Evolutionary conservation across 129 eudicot species (phyloP).

Genomic region (Pulicaria dysenterica): DNA sequence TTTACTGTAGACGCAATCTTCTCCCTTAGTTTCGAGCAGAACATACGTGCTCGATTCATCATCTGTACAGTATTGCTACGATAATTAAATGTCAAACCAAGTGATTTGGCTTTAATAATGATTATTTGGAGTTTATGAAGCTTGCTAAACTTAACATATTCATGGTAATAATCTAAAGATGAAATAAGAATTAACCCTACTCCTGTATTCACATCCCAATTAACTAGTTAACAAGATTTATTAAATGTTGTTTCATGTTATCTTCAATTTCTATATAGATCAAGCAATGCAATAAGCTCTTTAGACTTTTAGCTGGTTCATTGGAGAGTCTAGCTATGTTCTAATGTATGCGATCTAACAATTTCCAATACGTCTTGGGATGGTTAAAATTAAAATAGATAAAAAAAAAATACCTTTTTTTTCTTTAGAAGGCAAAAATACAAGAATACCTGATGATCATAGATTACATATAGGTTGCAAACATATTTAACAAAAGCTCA

Average conservation of each 20-base stretch:
- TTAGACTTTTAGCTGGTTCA: background rate
- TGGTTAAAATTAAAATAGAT: too few relatives aligned
- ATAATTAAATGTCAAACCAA: conserved; percentile 4
- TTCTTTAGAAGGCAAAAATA: too few relatives aligned
- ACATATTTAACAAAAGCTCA: too few relatives aligned
- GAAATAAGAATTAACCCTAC: background rate
- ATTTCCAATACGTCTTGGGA: too few relatives aligned
- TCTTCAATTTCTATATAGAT: background rate
- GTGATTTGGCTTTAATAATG: background rate
- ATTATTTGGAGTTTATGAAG: background rate
- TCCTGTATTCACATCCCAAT: background rate
- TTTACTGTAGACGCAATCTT: conserved; percentile 43
- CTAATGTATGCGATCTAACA: too few relatives aligned
- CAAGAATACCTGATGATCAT: too few relatives aligned
- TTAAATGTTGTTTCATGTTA: background rate
- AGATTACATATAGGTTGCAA: too few relatives aligned
- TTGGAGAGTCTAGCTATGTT: too few relatives aligned
- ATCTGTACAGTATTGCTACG: background rate
- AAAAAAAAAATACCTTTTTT: too few relatives aligned
- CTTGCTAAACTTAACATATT: background rate
- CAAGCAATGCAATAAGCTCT: background rate
- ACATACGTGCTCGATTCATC: conserved; percentile 23
- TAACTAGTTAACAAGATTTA: background rate
- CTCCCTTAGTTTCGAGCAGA: conserved; percentile 34
- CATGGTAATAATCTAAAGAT: background rate